A percentile compares a stretch with the other conserved stretches of the same genome.
Conservation (phyloP, 2,329 filamentous ascomycete species). For the Zymoseptoria tritici region DNA sequence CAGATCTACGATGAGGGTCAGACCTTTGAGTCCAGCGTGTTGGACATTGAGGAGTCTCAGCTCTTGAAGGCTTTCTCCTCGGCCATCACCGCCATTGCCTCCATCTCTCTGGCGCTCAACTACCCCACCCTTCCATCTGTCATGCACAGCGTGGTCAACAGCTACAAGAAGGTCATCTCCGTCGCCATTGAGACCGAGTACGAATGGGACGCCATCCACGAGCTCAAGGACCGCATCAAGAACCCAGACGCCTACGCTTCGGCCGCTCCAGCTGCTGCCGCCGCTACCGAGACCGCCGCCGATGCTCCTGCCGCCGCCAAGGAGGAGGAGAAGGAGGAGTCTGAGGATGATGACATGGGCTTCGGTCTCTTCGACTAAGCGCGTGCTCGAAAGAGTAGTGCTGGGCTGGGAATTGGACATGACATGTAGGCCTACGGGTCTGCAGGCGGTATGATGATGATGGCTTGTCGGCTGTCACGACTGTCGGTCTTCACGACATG, state of each 20-base stretch:
- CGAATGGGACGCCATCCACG: constrained; percentile 90
- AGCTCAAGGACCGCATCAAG: constrained; percentile 99
- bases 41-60: constrained; percentile 93
- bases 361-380: constrained; percentile 50
- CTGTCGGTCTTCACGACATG: not conserved
- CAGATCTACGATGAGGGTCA: constrained; percentile 99
- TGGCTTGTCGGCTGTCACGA: constrained; percentile 8
- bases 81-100: constrained; percentile 80
- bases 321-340: constrained; percentile 54
- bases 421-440: not conserved
- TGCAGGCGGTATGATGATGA: constrained; percentile 1
- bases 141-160: constrained; percentile 93
- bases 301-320: constrained; percentile 46
- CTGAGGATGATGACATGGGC: constrained; percentile 51
- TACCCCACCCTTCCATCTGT: constrained; percentile 95
- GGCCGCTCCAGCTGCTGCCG: constrained; percentile 63
- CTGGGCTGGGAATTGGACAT: constrained; percentile 2
- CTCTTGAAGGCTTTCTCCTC: constrained; percentile 74
- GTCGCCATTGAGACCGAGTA: constrained; percentile 85
- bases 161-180: constrained; percentile 93
- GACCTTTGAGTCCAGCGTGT: constrained; percentile 74
- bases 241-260: constrained; percentile 96
- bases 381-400: constrained; percentile 14
- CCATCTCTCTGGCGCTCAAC: constrained; percentile 83
- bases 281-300: constrained; percentile 45